Conservation (phyloP, 495 filamentous ascomycete genomes). For the Tuber umbilicatum region DNA sequence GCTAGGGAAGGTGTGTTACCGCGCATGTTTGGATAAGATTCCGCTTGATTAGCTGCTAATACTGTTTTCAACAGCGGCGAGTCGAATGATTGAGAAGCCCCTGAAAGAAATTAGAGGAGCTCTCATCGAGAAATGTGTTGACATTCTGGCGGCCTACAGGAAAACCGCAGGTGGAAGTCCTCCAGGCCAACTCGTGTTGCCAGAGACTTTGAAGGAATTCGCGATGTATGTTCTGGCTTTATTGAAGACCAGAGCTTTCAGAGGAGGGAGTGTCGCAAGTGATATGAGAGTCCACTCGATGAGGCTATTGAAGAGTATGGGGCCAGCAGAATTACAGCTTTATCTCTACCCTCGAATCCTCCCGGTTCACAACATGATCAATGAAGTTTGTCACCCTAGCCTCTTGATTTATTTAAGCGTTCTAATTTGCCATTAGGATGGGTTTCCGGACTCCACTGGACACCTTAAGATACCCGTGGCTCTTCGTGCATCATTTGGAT, state of each 20-base stretch:
- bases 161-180: conserved; percentile 83
- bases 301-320: conserved; percentile 82
- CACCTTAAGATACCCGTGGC: conserved; percentile 73
- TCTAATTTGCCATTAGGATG: conserved; percentile 56
- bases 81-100: conserved; percentile 68
- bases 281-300: conserved; percentile 88
- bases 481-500: conserved; percentile 77
- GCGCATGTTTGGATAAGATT: neutral
- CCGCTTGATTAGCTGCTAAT: conserved; percentile 7
- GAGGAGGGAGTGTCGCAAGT: conserved; percentile 81
- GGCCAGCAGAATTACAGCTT: conserved; percentile 72
- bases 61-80: conserved; percentile 52
- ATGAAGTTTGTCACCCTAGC: conserved; percentile 51
- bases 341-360: conserved; percentile 96
- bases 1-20: conserved; percentile 67
- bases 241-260: conserved; percentile 87
- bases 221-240: conserved; percentile 94
- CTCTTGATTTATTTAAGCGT: conserved; percentile 51
- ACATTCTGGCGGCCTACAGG: conserved; percentile 87
- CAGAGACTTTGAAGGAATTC: conserved; percentile 93
- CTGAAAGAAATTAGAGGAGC: conserved; percentile 81
- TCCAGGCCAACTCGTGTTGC: conserved; percentile 87
- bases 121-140: conserved; percentile 86
- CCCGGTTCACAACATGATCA: conserved; percentile 80
- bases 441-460: conserved; percentile 77